These are phyloP conservation scores for Rhizoclosmatium sp. DNA, from an alignment of 192 early-diverging fungal genomes.

Conservation along the genomic window DNA sequence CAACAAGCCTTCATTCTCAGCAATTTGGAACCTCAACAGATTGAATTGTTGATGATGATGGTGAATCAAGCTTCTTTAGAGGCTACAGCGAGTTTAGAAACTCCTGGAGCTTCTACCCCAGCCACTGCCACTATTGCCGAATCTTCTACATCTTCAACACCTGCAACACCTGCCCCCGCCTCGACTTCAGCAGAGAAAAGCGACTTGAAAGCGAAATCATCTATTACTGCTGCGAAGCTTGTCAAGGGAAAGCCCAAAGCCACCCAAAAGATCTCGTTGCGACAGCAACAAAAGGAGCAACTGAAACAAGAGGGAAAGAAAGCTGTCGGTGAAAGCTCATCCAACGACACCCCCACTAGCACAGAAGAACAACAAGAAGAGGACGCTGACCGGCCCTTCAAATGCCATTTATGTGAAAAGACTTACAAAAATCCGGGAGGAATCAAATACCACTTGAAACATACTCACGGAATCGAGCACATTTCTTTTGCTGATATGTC, in stretches of 20 bases:
- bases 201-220: neutral
- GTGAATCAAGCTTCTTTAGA: constrained; percentile 26
- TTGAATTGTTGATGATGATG: constrained; percentile 33
- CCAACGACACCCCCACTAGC: neutral
- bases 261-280: neutral
- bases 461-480: constrained; percentile 80
- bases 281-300: neutral
- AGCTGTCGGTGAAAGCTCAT: neutral
- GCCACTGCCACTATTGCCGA: neutral
- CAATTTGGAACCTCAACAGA: constrained; percentile 26
- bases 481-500: constrained; percentile 59
- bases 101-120: neutral
- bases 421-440: constrained; percentile 99
- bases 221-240: neutral
- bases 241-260: neutral
- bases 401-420: constrained; percentile 92
- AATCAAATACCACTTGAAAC: constrained; percentile 96
- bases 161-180: constrained; percentile 24
- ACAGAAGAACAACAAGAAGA: constrained; percentile 35
- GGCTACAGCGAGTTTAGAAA: neutral
- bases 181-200: neutral
- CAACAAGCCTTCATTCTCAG: constrained; percentile 31
- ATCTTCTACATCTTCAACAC: constrained; percentile 6
- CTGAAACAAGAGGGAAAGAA: constrained; percentile 1
- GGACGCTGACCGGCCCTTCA: constrained; percentile 88